A percentile compares a stretch with the other conserved stretches of the same genome.
phyloP scores from a whole-genome alignment of 345 rosid genomes.

The Melastoma malabathricum region DNA sequence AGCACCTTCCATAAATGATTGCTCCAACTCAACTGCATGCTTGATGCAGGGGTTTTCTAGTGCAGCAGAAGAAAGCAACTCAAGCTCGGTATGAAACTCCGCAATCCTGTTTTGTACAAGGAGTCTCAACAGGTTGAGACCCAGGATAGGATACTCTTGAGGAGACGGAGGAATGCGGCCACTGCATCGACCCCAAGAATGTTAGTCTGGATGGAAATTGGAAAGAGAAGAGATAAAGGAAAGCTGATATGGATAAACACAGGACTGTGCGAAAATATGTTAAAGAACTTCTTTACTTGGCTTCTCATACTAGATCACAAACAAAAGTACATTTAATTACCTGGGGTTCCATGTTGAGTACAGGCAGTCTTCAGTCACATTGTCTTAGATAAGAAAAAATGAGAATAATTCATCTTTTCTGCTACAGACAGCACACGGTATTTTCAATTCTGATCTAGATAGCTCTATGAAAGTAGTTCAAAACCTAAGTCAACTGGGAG shows the following conservation, averaged over 20 bases:
- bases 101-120: constrained; percentile 93
- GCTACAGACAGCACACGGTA: no score
- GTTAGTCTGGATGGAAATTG: neutral
- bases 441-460: no score
- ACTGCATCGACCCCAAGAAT: constrained; percentile 29
- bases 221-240: neutral
- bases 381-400: no score
- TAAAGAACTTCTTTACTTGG: neutral
- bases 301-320: no score
- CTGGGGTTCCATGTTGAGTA: no score
- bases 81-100: constrained; percentile 92
- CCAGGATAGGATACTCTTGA: constrained; percentile 74
- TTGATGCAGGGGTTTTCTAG: constrained; percentile 79
- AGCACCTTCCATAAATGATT: constrained; percentile 98
- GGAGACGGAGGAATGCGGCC: constrained; percentile 51
- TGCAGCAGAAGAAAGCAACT: constrained; percentile 63
- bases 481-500: no score
- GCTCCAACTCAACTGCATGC: constrained; percentile 98
- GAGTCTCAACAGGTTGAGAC: constrained; percentile 91
- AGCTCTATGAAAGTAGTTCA: no score
- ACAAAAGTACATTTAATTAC: no score
- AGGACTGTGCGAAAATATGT: neutral
- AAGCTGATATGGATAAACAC: neutral
- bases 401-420: no score
- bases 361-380: no score